phyloP scores from a whole-genome alignment of 805 yeast species.

The Scheffersomyces stipitis region DNA sequence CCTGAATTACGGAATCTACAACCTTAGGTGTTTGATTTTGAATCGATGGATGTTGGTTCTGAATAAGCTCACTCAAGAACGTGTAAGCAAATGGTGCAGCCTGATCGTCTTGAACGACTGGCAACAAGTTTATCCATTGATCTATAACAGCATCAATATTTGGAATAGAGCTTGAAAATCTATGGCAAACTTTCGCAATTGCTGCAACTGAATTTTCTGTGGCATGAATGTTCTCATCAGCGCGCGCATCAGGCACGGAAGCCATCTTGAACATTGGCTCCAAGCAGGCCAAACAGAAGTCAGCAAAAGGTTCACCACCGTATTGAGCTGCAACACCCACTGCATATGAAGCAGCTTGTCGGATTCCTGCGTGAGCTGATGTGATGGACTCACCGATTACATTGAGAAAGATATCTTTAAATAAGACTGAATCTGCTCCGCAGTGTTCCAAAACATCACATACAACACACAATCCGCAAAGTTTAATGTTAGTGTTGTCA shows the following conservation, averaged over 20 bases:
- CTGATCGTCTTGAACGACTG: constrained; percentile 79
- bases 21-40: constrained; percentile 56
- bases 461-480: constrained; percentile 77
- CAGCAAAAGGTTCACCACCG: constrained; percentile 63
- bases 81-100: constrained; percentile 84
- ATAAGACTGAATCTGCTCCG: constrained; percentile 65
- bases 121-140: constrained; percentile 81
- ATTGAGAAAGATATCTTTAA: constrained; percentile 62
- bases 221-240: constrained; percentile 81
- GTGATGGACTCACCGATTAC: constrained; percentile 67
- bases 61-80: constrained; percentile 55
- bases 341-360: constrained; percentile 85
- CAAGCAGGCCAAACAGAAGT: constrained; percentile 66
- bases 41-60: constrained; percentile 40
- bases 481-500: constrained; percentile 63
- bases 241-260: constrained; percentile 74
- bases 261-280: constrained; percentile 73
- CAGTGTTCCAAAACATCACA: constrained; percentile 80
- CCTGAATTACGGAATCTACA: constrained; percentile 70
- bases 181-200: constrained; percentile 77
- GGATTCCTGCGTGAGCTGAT: constrained; percentile 65
- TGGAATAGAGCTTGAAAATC: constrained; percentile 58
- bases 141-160: constrained; percentile 61
- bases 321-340: constrained; percentile 84
- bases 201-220: constrained; percentile 85